phyloP scores from a whole-genome alignment of 768 basidiomycete species.

The Boletus rubroflammeus region DNA sequence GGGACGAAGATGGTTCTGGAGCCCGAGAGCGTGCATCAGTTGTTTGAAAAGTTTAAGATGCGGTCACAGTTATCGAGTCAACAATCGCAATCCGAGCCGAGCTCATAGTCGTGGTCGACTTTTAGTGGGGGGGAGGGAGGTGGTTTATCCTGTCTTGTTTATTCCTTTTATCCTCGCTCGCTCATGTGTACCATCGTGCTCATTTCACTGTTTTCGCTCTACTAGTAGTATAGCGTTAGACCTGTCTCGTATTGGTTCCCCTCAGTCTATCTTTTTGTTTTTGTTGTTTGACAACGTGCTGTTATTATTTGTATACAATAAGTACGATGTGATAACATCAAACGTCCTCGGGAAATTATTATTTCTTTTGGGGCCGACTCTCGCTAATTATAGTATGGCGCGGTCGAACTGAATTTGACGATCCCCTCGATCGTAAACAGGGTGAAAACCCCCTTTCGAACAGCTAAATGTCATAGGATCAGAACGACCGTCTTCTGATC shows the following conservation, averaged over 20 bases:
- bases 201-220: neutral
- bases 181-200: slow-evolving; percentile 17
- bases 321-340: neutral
- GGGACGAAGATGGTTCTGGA: slow-evolving; percentile 80
- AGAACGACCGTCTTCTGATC: too few species aligned
- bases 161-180: slow-evolving; percentile 15
- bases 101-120: slow-evolving; percentile 6
- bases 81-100: slow-evolving; percentile 8
- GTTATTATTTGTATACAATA: neutral
- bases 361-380: neutral
- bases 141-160: slow-evolving; percentile 12
- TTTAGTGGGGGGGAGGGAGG: neutral
- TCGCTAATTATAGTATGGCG: neutral
- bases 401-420: neutral
- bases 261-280: neutral
- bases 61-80: slow-evolving; percentile 12
- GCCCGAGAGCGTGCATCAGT: slow-evolving; percentile 40
- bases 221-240: neutral
- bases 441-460: neutral
- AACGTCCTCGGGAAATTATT: neutral
- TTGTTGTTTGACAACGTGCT: too few species aligned
- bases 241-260: neutral
- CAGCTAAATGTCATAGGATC: too few species aligned
- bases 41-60: slow-evolving; percentile 40
- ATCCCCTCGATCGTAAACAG: neutral